Base-by-base conservation (phyloP, 148 eudicot genomes). In the Chenopodium berlandieri region DNA sequence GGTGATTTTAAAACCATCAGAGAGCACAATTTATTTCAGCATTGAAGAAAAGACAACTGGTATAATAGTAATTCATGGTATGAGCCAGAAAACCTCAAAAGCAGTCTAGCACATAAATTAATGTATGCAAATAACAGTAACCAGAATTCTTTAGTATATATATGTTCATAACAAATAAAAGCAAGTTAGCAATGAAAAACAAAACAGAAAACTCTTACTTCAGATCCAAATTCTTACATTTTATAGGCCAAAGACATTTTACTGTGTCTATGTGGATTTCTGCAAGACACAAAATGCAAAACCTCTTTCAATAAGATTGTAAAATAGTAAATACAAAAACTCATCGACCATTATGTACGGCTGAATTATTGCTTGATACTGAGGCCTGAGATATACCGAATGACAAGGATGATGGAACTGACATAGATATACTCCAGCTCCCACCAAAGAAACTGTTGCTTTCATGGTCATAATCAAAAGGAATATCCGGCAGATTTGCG, bases 401-500 rank as follows among this genome's bases (percentile, higher is more conserved):
- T 11, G 75, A 31, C 17, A 54, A 32, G 54, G 76, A 74, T 27
- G 62, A 74, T 27, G 37, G 37, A 58, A 30, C 8, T 23, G 66
- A 79, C 14, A 46, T 7, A 11, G 82, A 70, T 22, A 25, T 37
- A 22, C 54, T 22, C 76, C 48, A 71, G 37, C 69, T 60, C 54
- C 34, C 82, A 60, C 44, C 40, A 71, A 13, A 64, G 54, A 60
- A 44, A 58, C 27, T 31, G 23, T 56, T 40, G n/a, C 70, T 72
- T 71, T 80, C n/a, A 44, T 60, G 46, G 13, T 71, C 82, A 47
- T n/a, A 50, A 22, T 74, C 79, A 27, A 54, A 50, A 81, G 81
- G 71, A 62, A 73, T 62, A 31, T 78, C 81, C 1, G 78, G 79
- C 71, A 81, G 5, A 13, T 2, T 25, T 5, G 47, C 77, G 11